phyloP scores from a whole-genome alignment of 208 protist genomes.

The Strigomonas oncopelti region DNA sequence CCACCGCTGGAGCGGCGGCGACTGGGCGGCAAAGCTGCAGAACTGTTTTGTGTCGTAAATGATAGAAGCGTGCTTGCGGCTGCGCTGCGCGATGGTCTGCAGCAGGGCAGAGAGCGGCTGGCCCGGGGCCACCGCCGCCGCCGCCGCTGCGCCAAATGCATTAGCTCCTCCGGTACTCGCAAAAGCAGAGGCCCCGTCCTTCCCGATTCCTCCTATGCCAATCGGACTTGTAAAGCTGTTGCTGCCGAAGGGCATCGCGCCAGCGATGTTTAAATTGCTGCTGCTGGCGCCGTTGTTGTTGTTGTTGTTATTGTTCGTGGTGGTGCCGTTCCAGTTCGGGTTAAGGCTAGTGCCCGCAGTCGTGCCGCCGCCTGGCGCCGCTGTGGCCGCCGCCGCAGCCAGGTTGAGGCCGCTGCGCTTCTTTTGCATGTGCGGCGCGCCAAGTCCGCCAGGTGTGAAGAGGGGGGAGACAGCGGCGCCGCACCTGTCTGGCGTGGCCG shows the following conservation, averaged over 20 bases:
- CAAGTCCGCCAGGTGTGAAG: not conserved
- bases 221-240: not conserved
- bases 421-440: not conserved
- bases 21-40: constrained; percentile 28
- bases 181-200: not conserved
- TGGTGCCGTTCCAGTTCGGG: not conserved
- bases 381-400: not conserved
- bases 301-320: constrained; percentile 5
- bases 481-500: not conserved
- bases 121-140: not conserved
- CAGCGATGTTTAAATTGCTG: not conserved
- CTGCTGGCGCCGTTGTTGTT: constrained; percentile 2
- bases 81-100: constrained; percentile 17
- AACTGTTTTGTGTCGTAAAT: constrained; percentile 41
- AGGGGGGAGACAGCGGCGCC: not conserved
- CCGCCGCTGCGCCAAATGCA: too few species aligned
- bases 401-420: not conserved
- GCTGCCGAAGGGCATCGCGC: not conserved
- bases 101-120: constrained; percentile 19
- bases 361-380: not conserved
- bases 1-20: not conserved
- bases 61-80: constrained; percentile 25
- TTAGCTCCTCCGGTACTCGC: not conserved
- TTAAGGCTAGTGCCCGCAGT: not conserved
- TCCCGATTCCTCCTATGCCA: not conserved